phyloP scores from a whole-genome alignment of 2,329 filamentous ascomycete genomes.

The Chalaropsis ovoidea region DNA sequence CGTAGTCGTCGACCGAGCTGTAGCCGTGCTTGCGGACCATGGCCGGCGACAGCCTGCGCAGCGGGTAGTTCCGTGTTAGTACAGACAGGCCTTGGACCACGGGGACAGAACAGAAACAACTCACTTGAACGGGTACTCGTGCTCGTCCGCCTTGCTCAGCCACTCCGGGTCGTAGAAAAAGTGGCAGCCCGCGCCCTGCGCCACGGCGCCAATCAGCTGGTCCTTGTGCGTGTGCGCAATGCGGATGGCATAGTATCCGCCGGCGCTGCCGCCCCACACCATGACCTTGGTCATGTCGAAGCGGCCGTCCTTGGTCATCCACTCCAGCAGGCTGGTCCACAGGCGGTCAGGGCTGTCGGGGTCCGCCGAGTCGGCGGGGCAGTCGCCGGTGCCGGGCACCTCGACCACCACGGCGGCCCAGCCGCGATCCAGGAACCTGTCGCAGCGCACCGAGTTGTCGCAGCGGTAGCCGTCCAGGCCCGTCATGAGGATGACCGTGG shows the following conservation, averaged over 20 bases:
- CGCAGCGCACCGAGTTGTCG: slow-evolving; percentile 50
- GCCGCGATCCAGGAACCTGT: slow-evolving; percentile 53
- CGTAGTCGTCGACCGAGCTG: slow-evolving; percentile 44
- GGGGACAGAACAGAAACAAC: slow-evolving; percentile 25
- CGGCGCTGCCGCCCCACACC: slow-evolving; percentile 55
- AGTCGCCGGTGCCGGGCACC: slow-evolving; percentile 46
- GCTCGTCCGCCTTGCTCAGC: slow-evolving; percentile 51
- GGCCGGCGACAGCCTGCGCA: slow-evolving; percentile 40
- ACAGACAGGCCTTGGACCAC: not conserved
- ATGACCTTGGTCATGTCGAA: slow-evolving; percentile 50
- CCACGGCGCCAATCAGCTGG: slow-evolving; percentile 45
- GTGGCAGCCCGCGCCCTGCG: slow-evolving; percentile 48
- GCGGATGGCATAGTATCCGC: slow-evolving; percentile 58
- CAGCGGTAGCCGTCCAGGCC: slow-evolving; percentile 54
- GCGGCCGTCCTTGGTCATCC: slow-evolving; percentile 41
- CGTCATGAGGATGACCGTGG: slow-evolving; percentile 48
- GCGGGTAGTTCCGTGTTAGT: not conserved
- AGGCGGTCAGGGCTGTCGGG: slow-evolving; percentile 50
- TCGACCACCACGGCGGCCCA: slow-evolving; percentile 55
- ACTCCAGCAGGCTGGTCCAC: slow-evolving; percentile 52
- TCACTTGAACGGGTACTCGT: slow-evolving; percentile 55
- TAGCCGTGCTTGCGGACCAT: slow-evolving; percentile 56
- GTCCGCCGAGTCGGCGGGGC: slow-evolving; percentile 52
- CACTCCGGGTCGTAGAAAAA: slow-evolving; percentile 45
- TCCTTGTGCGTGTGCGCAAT: slow-evolving; percentile 56